Evolutionary conservation across 805 yeast genomes (phyloP).

Genomic region (Priceomyces castillae): DNA sequence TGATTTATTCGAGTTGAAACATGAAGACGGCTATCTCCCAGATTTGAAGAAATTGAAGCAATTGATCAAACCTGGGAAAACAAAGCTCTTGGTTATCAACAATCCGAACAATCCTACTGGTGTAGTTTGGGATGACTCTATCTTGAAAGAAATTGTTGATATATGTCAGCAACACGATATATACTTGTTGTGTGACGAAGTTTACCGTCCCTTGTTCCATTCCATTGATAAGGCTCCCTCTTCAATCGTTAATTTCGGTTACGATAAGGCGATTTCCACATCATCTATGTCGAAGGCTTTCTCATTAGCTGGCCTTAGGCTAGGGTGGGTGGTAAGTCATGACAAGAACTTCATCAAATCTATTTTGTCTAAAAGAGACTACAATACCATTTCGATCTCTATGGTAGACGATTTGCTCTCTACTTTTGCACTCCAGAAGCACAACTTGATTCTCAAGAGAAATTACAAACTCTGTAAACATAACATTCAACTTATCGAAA

Average conservation of each 20-base stretch:
- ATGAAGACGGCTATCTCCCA: constrained; percentile 36
- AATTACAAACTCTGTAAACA: constrained; percentile 37
- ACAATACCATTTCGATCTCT: constrained; percentile 49
- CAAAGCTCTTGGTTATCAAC: constrained; percentile 44
- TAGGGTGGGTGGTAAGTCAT: constrained; percentile 50
- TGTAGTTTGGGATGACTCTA: constrained; percentile 33
- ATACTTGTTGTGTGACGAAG: constrained; percentile 49
- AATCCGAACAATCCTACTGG: constrained; percentile 53
- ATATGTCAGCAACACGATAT: constrained; percentile 33
- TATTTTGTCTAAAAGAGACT: constrained; percentile 44
- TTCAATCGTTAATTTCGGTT: constrained; percentile 40
- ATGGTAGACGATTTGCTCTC: constrained; percentile 47
- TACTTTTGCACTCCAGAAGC: constrained; percentile 38
- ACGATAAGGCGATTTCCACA: constrained; percentile 44
- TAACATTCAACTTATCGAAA: constrained; percentile 35
- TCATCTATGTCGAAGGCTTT: constrained; percentile 55
- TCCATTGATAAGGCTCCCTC: constrained; percentile 37
- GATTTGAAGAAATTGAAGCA: constrained; percentile 28
- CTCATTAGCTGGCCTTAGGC: constrained; percentile 50
- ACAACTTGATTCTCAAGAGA: constrained; percentile 33
- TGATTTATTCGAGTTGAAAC: constrained; percentile 28
- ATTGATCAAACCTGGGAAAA: constrained; percentile 30
- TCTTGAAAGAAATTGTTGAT: constrained; percentile 32
- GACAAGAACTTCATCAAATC: constrained; percentile 27
- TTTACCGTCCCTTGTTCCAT: constrained; percentile 52